Percentiles rank a stretch among this genome's conserved stretches.
These are phyloP conservation scores for Backusella westeae DNA, from an alignment of 192 early-diverging fungal species.

Conservation along the genomic window DNA sequence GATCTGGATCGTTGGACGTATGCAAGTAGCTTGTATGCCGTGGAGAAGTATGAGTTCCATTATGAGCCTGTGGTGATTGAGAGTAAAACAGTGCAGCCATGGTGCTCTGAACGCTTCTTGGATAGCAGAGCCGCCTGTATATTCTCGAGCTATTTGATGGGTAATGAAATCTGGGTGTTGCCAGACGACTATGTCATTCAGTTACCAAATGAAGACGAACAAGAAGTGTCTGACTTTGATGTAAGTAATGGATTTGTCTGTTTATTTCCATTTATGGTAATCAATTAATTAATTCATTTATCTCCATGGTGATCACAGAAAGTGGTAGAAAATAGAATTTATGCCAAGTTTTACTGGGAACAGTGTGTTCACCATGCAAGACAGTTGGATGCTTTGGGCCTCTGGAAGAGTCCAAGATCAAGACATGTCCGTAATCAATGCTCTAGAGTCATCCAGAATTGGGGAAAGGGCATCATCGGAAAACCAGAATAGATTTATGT, in stretches of 20 bases:
- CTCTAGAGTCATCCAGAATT: constrained; percentile 35
- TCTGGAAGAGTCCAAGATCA: constrained; percentile 50
- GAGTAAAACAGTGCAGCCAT: constrained; percentile 46
- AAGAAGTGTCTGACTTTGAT: constrained; percentile 42
- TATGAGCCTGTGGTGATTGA: constrained; percentile 54
- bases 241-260: constrained; percentile 13
- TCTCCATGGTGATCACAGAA: constrained; percentile 28
- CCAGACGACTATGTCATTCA: constrained; percentile 49
- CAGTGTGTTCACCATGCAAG: constrained; percentile 56
- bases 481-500: constrained; percentile 25
- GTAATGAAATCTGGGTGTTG: constrained; percentile 55
- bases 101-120: constrained; percentile 57
- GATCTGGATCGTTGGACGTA: constrained; percentile 45
- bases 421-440: constrained; percentile 38
- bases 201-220: constrained; percentile 18
- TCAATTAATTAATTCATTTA: neutral
- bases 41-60: constrained; percentile 57
- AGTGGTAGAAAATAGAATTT: constrained; percentile 51
- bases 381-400: constrained; percentile 47
- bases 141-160: constrained; percentile 48
- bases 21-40: constrained; percentile 36
- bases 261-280: neutral
- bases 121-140: constrained; percentile 55
- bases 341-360: constrained; percentile 58
- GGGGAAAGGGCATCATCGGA: constrained; percentile 38